Base-by-base conservation (phyloP, 768 basidiomycete genomes). In the Lactarius evosmus region DNA sequence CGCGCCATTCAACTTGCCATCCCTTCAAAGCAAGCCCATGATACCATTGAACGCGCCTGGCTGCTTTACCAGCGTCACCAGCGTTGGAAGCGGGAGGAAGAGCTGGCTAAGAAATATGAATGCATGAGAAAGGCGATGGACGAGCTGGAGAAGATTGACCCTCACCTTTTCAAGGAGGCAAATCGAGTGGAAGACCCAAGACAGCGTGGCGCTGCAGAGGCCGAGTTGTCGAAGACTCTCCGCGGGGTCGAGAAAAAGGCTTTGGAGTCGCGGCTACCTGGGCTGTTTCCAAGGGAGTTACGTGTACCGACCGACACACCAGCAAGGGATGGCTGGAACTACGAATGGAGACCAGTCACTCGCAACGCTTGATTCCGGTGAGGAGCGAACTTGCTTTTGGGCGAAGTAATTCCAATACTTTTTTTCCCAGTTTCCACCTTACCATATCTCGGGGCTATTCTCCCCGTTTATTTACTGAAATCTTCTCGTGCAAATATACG, bases 31-130 rank as follows among this genome's bases (percentile, higher is more conserved):
- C 93, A 96, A 74, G 93, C 91, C 0, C 93, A 97, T 76, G 84
- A 93, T 66, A 97, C 93, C 2, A 94, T 97, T 58, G 88, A 93
- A 67, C 85, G 95, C 34, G 95, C 95, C 4, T 98, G 91, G 90
- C 78, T 87, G 57, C 81, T 98, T 12, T 86, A 93, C 76, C 81
- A 84, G 67, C 83, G 95, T 33, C 87, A 91, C 70, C 64, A 86
- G 41, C 84, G 95, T 46, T 84, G 88, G 71, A 78, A 80, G 66
- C 81, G 89, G 51, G 82, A 86, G 32, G 84, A 79, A 38, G 89
- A 93, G 71, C 72, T 91, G 66, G 77, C 79, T 62, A 82, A 86
- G 75, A 95, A 95, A 75, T 94, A 87, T 70, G 81, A 85, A 60
- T 82, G 84, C 70, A 95, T 97, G 94, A 78, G 78, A 73, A 76